phyloP scores from a whole-genome alignment of 2,329 filamentous ascomycete genomes.

The Stemphylium vesicarium region DNA sequence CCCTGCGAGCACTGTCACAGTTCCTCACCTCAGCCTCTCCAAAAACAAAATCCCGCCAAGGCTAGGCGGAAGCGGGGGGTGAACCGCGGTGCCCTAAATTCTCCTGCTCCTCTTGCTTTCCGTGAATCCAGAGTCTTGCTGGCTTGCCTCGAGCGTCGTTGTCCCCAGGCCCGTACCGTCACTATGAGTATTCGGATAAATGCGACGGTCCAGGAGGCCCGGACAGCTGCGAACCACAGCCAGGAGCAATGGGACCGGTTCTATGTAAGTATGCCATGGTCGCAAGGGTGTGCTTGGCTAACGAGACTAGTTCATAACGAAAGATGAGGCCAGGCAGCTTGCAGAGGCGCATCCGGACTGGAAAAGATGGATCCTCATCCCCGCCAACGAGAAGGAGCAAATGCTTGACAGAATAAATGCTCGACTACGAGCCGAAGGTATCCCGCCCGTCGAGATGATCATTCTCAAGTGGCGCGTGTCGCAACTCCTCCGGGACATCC shows the following conservation, averaged over 20 bases:
- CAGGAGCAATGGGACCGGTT: constrained; percentile 49
- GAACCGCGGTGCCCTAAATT: constrained; percentile 47
- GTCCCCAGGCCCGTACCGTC: constrained; percentile 23
- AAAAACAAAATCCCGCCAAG: constrained; percentile 49
- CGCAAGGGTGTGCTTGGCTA: constrained; percentile 26
- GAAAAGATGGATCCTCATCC: constrained; percentile 48
- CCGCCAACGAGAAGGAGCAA: constrained; percentile 45
- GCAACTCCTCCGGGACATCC: constrained; percentile 45
- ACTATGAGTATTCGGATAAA: constrained; percentile 49
- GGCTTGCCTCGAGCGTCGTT: constrained; percentile 30
- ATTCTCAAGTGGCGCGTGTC: constrained; percentile 48
- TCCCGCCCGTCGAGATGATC: constrained; percentile 47
- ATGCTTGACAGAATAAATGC: constrained; percentile 46
- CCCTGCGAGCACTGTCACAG: constrained; percentile 46
- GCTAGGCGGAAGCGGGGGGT: constrained; percentile 46
- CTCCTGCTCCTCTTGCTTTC: constrained; percentile 44
- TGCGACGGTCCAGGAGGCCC: constrained; percentile 46
- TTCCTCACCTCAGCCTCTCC: constrained; percentile 47
- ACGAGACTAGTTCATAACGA: constrained; percentile 45
- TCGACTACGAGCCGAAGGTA: constrained; percentile 43
- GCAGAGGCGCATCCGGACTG: constrained; percentile 46
- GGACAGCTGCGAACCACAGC: constrained; percentile 43
- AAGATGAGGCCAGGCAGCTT: constrained; percentile 46
- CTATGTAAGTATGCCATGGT: constrained; percentile 39
- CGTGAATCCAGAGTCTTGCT: constrained; percentile 37